Conservation (phyloP, 2,329 filamentous ascomycete species). For the Colletotrichum lini region DNA sequence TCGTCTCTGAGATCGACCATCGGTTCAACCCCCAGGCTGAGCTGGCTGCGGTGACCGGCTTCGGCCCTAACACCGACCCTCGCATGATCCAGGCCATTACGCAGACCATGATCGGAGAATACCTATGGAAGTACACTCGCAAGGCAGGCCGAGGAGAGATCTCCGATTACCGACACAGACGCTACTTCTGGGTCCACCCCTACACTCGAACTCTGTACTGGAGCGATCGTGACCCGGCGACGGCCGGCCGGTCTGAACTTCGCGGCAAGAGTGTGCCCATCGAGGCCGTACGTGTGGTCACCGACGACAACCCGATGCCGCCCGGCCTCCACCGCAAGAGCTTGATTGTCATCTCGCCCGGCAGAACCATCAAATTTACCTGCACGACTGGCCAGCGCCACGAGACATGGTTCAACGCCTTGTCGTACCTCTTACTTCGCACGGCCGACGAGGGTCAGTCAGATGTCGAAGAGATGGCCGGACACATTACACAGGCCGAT, state of each 20-base stretch:
- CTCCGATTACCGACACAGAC: conserved; percentile 89
- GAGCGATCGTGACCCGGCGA: conserved; percentile 90
- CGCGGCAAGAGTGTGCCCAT: conserved; percentile 92
- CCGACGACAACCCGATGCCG: conserved; percentile 94
- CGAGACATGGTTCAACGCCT: conserved; percentile 98
- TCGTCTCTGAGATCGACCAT: conserved; percentile 92
- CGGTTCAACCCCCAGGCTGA: conserved; percentile 83
- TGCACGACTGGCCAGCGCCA: conserved; percentile 94
- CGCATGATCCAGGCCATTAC: conserved; percentile 99
- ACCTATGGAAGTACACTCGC: conserved; percentile 98
- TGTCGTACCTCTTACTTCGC: conserved; percentile 91
- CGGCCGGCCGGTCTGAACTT: conserved; percentile 82
- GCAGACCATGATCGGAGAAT: conserved; percentile 99
- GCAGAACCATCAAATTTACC: conserved; percentile 92
- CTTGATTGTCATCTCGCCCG: conserved; percentile 89
- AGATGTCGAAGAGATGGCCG: conserved; percentile 71
- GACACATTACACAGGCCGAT: conserved; percentile 72
- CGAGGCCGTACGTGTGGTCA: conserved; percentile 91
- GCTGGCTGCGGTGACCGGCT: conserved; percentile 64
- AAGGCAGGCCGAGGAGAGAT: conserved; percentile 91
- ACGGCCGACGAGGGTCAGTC: conserved; percentile 76
- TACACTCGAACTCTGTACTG: conserved; percentile 98
- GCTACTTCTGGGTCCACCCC: conserved; percentile 99
- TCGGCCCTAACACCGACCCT: conserved; percentile 85
- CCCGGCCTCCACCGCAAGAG: conserved; percentile 96